Base-by-base conservation (phyloP, 148 eudicot genomes). In the Beta vulgaris region DNA sequence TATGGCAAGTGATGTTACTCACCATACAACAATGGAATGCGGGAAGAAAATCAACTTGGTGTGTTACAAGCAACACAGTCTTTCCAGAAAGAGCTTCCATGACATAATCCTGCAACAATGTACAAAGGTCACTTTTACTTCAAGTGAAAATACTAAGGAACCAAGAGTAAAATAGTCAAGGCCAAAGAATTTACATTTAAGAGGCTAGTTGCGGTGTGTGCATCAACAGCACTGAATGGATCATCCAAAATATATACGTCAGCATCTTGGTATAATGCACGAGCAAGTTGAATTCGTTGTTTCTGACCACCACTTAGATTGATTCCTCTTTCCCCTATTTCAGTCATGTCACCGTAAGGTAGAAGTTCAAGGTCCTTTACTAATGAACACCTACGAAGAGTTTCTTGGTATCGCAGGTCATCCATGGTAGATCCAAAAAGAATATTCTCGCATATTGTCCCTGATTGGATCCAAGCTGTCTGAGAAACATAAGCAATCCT, bases 1-100 rank as follows among this genome's bases (percentile, higher is more conserved):
- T n/a, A n/a, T n/a, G n/a, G n/a, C n/a, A n/a, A n/a, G n/a, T n/a
- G n/a, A n/a, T n/a, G n/a, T n/a, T n/a, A 36, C 95, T 87, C 76
- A 93, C 98, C 90, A 93, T 74, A 78, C 88, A 85, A 77, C 73
- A 79, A 77, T 88, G 84, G 77, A 91, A 93, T 61, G 90, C 93
- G 6, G 98, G 97, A 78, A 93, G 97, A 76, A 93, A 93, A 84
- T 93, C 97, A 57, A 93, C 93, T 90, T 93, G 98, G 84, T 93
- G 98, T 6, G 98, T 91, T 58, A 93, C 98, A 69, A 93, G 89
- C 74, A 93, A 74, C 75, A 93, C 88, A 2, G 97, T 90, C 88
- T 93, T 93, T 70, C 77, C 79, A n/a, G 95, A 84, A 73, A 93
- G 93, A 69, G 90, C 93, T 53, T 73, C 93, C 95, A 90, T 90